phyloP scores from a whole-genome alignment of 768 basidiomycete species.

The Russula griseocarnosa region DNA sequence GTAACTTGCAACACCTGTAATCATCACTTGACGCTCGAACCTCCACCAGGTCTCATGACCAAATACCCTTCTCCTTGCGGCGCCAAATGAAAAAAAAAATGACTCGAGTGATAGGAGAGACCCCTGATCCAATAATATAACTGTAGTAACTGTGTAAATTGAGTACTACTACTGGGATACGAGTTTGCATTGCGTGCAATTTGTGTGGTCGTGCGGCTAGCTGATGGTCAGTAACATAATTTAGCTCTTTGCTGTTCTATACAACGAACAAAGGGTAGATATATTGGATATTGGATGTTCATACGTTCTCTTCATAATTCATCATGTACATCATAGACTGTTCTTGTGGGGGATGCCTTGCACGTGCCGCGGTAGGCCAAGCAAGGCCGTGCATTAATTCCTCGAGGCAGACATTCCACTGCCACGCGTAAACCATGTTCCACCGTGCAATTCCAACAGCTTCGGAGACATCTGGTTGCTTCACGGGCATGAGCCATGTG shows the following conservation, averaged over 20 bases:
- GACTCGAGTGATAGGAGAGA: conserved; percentile 18
- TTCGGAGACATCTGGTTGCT: background rate
- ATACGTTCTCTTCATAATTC: too few species aligned
- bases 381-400: conserved; percentile 8
- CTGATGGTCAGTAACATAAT: background rate
- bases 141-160: background rate
- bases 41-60: conserved; percentile 16
- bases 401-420: conserved; percentile 16
- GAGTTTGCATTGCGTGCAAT: background rate
- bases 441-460: conserved; percentile 10
- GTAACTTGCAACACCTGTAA: background rate
- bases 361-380: background rate
- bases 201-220: background rate
- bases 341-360: background rate
- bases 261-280: too few species aligned
- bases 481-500: background rate
- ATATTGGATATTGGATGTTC: too few species aligned
- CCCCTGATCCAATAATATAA: background rate
- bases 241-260: too few species aligned
- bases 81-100: conserved; percentile 20
- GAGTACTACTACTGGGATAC: background rate
- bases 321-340: too few species aligned
- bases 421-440: conserved; percentile 7
- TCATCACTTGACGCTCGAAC: conserved; percentile 1
- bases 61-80: conserved; percentile 9